These are phyloP conservation scores for Marasmius sp. DNA, from an alignment of 1,284 basidiomycete genomes.

Conservation along the genomic window DNA sequence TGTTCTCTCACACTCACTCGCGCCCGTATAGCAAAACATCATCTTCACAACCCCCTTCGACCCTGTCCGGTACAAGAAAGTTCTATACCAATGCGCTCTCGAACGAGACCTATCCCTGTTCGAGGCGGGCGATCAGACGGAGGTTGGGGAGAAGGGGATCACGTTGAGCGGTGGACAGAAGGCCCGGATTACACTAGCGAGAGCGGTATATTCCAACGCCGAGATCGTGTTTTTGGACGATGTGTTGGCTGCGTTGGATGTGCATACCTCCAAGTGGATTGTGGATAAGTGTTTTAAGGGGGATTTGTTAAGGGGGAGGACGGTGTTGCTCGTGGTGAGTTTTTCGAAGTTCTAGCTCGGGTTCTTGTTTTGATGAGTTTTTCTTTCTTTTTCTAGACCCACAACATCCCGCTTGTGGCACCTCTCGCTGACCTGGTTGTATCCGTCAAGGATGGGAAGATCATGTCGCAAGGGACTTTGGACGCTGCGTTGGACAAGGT, in stretches of 20 bases:
- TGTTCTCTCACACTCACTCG: not conserved
- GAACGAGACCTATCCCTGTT: slow-evolving; percentile 51
- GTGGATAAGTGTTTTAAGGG: slow-evolving; percentile 77
- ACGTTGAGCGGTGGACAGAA: slow-evolving; percentile 67
- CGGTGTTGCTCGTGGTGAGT: slow-evolving; percentile 69
- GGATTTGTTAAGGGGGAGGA: slow-evolving; percentile 66
- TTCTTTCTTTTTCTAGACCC: slow-evolving; percentile 44
- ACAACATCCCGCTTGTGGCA: slow-evolving; percentile 59
- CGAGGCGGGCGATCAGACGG: slow-evolving; percentile 73
- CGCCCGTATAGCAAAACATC: slow-evolving; percentile 69
- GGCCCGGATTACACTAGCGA: slow-evolving; percentile 59
- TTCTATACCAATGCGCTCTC: slow-evolving; percentile 55
- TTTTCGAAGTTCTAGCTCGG: not conserved
- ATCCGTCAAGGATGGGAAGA: slow-evolving; percentile 47
- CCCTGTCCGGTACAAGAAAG: slow-evolving; percentile 69
- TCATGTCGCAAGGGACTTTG: slow-evolving; percentile 40
- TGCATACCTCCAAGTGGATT: slow-evolving; percentile 75
- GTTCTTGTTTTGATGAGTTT: not conserved
- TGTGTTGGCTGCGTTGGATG: slow-evolving; percentile 44
- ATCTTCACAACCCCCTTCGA: slow-evolving; percentile 77
- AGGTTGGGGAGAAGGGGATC: slow-evolving; percentile 57
- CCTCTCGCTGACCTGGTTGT: slow-evolving; percentile 62
- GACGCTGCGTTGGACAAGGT: slow-evolving; percentile 35
- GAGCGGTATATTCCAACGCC: slow-evolving; percentile 58
- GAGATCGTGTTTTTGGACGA: slow-evolving; percentile 56